Conservation (phyloP, 2,329 filamentous ascomycete species). For the Penicillium olsonii region DNA sequence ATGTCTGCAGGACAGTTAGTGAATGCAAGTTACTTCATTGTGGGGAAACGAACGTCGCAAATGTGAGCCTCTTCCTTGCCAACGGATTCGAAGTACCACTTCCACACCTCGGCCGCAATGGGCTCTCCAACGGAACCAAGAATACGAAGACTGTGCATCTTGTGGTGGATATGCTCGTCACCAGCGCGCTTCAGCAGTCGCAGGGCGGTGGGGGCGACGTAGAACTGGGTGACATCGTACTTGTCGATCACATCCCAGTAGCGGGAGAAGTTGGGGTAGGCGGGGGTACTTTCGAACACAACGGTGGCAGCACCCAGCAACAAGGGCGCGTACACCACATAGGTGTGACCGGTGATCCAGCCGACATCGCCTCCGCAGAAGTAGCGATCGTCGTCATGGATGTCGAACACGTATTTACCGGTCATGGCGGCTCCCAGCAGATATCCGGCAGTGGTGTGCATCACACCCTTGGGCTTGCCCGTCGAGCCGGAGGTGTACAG, state of each 20-base stretch:
- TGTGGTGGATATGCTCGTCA: constrained; percentile 83
- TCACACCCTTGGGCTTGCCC: constrained; percentile 96
- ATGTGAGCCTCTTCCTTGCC: constrained; percentile 92
- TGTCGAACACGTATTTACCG: constrained; percentile 98
- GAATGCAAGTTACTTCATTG: not conserved
- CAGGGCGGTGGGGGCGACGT: constrained; percentile 93
- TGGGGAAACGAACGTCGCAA: constrained; percentile 72
- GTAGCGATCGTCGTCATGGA: constrained; percentile 89
- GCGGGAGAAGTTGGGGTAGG: constrained; percentile 94
- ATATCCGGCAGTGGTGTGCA: constrained; percentile 97
- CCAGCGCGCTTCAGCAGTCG: constrained; percentile 93
- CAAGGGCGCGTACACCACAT: constrained; percentile 94
- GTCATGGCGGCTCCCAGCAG: constrained; percentile 90
- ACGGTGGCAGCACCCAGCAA: constrained; percentile 91
- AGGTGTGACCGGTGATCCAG: constrained; percentile 99
- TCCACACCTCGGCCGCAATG: constrained; percentile 97
- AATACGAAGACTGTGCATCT: constrained; percentile 87
- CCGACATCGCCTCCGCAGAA: constrained; percentile 98
- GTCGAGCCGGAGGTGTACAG: constrained; percentile 98
- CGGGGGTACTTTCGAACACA: constrained; percentile 96
- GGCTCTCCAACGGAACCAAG: constrained; percentile 95
- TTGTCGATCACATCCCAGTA: constrained; percentile 99
- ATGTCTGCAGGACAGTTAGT: constrained; percentile 64
- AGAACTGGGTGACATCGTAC: constrained; percentile 95
- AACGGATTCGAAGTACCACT: constrained; percentile 97